A percentile compares a stretch with the other conserved stretches of the same genome.
Conservation (phyloP, 139 green algal genomes). For the Chlamydomonas sp. region DNA sequence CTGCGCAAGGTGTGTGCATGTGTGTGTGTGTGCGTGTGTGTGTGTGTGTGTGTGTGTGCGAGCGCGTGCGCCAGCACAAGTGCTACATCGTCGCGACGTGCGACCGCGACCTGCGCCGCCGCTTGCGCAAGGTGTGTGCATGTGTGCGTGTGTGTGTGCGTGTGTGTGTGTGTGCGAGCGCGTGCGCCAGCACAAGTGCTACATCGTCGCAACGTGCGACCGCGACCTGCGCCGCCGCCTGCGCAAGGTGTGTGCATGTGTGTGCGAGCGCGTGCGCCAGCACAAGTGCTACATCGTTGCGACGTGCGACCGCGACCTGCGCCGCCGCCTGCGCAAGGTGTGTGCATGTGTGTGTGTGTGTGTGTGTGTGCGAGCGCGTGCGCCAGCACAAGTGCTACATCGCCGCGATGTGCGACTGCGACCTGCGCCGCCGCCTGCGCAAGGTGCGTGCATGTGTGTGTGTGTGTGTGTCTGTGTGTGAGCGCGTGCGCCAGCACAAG, state of each 20-base stretch:
- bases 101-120: conserved; percentile 86
- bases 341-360: not conserved
- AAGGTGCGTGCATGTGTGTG: conserved; percentile 58
- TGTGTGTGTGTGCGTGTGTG: not conserved
- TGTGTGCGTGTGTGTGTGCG: conserved; percentile 57
- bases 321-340: conserved; percentile 89
- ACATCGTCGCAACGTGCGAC: conserved; percentile 99
- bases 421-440: conserved; percentile 85
- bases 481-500: not conserved
- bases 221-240: conserved; percentile 87
- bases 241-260: conserved; percentile 81
- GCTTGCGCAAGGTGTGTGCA: conserved; percentile 83
- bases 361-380: not conserved
- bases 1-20: conserved; percentile 80
- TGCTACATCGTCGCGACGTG: conserved; percentile 99
- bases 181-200: conserved; percentile 93
- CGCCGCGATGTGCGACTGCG: conserved; percentile 94
- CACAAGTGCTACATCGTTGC: conserved; percentile 99
- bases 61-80: conserved; percentile 88
- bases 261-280: conserved; percentile 86
- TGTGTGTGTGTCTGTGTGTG: not conserved
- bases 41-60: conserved; percentile 67
- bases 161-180: conserved; percentile 96
- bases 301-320: conserved; percentile 94
- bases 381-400: conserved; percentile 96